These are phyloP conservation scores for Pyrenula massariospora DNA, from an alignment of 495 filamentous ascomycete species.

Conservation along the genomic window DNA sequence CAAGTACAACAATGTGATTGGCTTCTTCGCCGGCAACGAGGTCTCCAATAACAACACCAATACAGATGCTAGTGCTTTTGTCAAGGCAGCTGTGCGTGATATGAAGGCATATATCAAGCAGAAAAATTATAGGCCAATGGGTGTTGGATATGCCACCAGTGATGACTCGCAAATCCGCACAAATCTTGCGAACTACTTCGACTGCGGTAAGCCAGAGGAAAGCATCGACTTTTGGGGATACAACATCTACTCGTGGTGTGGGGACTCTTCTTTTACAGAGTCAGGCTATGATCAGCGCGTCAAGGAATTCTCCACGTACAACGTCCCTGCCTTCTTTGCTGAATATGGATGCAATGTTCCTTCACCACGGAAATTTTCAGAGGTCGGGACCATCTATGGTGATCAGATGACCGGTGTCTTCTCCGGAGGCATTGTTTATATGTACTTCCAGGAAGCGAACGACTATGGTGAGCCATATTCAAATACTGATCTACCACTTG, in stretches of 20 bases:
- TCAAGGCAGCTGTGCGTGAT: constrained; percentile 93
- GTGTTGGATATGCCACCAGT: constrained; percentile 91
- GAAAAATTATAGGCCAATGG: constrained; percentile 63
- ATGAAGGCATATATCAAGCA: constrained; percentile 82
- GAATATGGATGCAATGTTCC: constrained; percentile 93
- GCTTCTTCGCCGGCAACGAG: constrained; percentile 97
- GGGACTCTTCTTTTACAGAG: constrained; percentile 52
- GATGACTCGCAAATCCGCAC: constrained; percentile 72
- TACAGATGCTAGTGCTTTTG: constrained; percentile 77
- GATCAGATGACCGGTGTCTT: constrained; percentile 70
- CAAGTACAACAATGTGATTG: constrained; percentile 75
- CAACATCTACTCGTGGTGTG: constrained; percentile 99
- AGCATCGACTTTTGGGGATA: constrained; percentile 95
- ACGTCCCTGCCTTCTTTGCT: constrained; percentile 90
- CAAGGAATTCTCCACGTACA: constrained; percentile 73
- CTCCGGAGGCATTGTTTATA: constrained; percentile 93
- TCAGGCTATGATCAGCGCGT: constrained; percentile 76
- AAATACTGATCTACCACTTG: background rate
- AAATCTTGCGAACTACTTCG: constrained; percentile 79
- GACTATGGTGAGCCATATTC: constrained; percentile 55
- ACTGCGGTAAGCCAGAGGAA: constrained; percentile 57
- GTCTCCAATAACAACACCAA: constrained; percentile 77
- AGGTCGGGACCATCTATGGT: constrained; percentile 76
- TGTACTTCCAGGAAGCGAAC: constrained; percentile 90
- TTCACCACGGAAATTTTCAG: constrained; percentile 66